Base-by-base conservation (phyloP, 371 early-diverging fungal genomes). In the Smittium mucronatum region DNA sequence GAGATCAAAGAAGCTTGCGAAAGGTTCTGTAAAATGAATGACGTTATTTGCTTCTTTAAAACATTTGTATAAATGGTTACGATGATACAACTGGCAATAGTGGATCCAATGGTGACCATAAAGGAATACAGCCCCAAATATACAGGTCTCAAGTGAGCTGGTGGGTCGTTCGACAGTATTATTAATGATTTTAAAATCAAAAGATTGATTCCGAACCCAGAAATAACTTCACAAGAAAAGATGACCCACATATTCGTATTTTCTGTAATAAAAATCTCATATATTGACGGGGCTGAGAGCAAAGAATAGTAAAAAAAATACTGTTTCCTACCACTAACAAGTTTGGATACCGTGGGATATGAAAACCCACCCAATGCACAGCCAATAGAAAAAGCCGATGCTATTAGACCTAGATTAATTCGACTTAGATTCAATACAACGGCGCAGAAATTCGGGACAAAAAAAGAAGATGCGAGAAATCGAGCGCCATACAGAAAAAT, bases 111-210 rank as follows among this genome's bases (percentile, higher is more conserved):
- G 31, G 67, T 67, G 17, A 47, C 28, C n/a, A 30, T 36, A 47
- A 67, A 67, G 28, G 67, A 67, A 28, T 16, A 67, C 11, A 67
- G 36, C 2, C 67, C 29, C 26, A 67, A n/a, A 35, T 67, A 67
- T 25, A 30, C 25, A 28, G 30, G 34, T 26, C 31, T 67, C 1
- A 36, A 57, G 8, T 33, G 2, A 16, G 5, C 1, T 15, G 57
- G 57, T 11, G 67, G 28, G 36, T 11, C 47, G 16, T 30, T 17
- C 1, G 35, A 34, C 2, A 67, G 16, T n/a, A 47, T 36, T 15
- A 67, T 31, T n/a, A 67, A 2, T 1, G 67, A 2, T 2, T 28
- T 36, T 1, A 67, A 2, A 36, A 25, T 21, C 1, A 67, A 5
- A 47, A 35, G 25, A 34, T 26, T 36, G 57, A 67, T 57, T 15